Evolutionary conservation across 1,284 basidiomycete genomes (phyloP).

Genomic region (Cerioporus squamosus): DNA sequence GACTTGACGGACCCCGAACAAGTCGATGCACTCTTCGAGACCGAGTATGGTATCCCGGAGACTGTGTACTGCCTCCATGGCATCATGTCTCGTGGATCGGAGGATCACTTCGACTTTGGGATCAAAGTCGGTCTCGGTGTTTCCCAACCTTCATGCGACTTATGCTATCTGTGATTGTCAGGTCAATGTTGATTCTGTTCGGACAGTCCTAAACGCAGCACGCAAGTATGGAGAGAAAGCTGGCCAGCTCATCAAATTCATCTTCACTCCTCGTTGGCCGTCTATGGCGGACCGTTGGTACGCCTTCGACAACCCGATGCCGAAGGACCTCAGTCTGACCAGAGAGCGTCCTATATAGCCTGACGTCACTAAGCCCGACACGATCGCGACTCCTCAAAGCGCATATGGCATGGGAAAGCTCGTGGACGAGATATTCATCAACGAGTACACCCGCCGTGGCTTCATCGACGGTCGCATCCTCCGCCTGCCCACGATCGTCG

Average conservation of each 20-base stretch:
- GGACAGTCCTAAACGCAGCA: constrained; percentile 52
- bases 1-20: constrained; percentile 51
- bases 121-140: constrained; percentile 41
- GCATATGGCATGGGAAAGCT: constrained; percentile 66
- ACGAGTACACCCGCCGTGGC: constrained; percentile 67
- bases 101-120: constrained; percentile 66
- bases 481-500: constrained; percentile 65
- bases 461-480: constrained; percentile 66
- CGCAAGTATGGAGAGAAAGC: constrained; percentile 43
- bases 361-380: constrained; percentile 50
- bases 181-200: constrained; percentile 68
- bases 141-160: too few species aligned
- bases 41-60: constrained; percentile 45
- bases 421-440: constrained; percentile 62
- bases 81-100: constrained; percentile 72
- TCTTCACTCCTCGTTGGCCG: constrained; percentile 68
- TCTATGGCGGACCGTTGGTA: constrained; percentile 66
- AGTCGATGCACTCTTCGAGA: constrained; percentile 45
- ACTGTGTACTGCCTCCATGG: constrained; percentile 65
- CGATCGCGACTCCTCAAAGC: constrained; percentile 59
- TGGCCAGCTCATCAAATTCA: constrained; percentile 49
- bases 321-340: not conserved
- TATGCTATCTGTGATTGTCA: constrained; percentile 22
- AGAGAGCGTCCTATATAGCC: constrained; percentile 35
- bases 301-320: constrained; percentile 3